Evolutionary conservation across 139 green algal species (phyloP).

Genomic region (Deuterostichococcus epilithicus): DNA sequence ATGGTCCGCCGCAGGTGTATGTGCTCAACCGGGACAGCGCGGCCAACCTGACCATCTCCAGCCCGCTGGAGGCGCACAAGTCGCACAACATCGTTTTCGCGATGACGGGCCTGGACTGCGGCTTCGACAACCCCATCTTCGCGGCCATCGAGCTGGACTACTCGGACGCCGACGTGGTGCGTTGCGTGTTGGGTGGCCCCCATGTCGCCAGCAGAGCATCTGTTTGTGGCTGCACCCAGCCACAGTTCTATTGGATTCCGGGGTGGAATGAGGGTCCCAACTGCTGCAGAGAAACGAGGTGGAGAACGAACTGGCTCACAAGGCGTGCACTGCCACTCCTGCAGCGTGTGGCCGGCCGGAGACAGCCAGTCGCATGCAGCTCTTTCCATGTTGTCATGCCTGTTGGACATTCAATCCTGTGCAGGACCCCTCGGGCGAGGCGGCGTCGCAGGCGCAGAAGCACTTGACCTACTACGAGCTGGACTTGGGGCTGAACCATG

Average conservation of each 20-base stretch:
- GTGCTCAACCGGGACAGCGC: conserved; percentile 93
- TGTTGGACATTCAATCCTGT: background rate
- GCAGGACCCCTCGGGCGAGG: conserved; percentile 83
- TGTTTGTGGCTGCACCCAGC: background rate
- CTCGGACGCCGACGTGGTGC: conserved; percentile 81
- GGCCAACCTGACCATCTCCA: conserved; percentile 95
- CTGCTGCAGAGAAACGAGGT: too few species aligned
- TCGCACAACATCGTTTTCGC: conserved; percentile 79
- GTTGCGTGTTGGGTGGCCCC: background rate
- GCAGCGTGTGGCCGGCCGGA: too few species aligned
- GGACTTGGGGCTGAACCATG: conserved; percentile 97
- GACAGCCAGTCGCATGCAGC: too few species aligned
- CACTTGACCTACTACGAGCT: conserved; percentile 97
- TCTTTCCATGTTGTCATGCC: too few species aligned
- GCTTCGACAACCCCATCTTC: conserved; percentile 99
- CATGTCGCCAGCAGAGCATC: background rate
- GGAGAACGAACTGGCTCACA: too few species aligned
- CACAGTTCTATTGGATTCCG: too few species aligned
- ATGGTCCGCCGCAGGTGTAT: conserved; percentile 67
- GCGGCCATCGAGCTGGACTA: conserved; percentile 98
- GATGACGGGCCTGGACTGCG: conserved; percentile 85
- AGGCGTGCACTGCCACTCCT: too few species aligned
- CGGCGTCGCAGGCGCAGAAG: conserved; percentile 88
- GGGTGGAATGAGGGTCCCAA: too few species aligned
- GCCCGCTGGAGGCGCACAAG: conserved; percentile 96